phyloP scores from a whole-genome alignment of 257 asterid species.

The Solanum arcanum region DNA sequence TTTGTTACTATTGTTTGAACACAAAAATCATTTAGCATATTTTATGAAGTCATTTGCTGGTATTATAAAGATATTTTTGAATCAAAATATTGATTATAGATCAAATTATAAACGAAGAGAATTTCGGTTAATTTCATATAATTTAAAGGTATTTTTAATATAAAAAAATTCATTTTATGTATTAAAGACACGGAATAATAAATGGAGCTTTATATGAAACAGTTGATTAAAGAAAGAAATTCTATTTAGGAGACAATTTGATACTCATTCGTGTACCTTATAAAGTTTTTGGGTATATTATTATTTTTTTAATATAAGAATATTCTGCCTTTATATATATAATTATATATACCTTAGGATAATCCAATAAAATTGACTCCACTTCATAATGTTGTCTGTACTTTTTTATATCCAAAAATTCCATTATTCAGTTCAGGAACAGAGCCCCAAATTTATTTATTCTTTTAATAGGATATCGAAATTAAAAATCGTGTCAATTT shows the following conservation, averaged over 20 bases:
- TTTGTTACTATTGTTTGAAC: neutral
- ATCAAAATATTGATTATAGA: too few species aligned
- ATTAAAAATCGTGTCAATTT: neutral
- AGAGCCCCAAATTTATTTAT: neutral
- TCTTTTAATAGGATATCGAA: neutral
- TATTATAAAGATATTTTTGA: too few species aligned
- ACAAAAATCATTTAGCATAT: neutral
- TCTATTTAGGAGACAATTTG: neutral
- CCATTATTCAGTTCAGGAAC: neutral
- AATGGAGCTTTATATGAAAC: neutral
- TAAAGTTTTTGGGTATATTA: neutral
- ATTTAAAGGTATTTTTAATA: too few species aligned
- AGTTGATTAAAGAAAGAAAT: neutral
- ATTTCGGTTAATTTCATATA: too few species aligned
- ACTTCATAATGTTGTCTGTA: neutral
- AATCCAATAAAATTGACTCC: neutral
- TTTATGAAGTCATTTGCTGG: too few species aligned
- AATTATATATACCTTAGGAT: neutral
- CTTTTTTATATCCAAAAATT: neutral
- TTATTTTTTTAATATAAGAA: neutral
- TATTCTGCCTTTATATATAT: neutral
- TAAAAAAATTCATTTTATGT: neutral
- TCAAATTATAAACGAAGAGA: too few species aligned
- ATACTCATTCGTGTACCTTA: neutral
- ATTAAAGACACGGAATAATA: neutral